phyloP scores from a whole-genome alignment of 1,284 basidiomycete species.

The Ganoderma lucidum region DNA sequence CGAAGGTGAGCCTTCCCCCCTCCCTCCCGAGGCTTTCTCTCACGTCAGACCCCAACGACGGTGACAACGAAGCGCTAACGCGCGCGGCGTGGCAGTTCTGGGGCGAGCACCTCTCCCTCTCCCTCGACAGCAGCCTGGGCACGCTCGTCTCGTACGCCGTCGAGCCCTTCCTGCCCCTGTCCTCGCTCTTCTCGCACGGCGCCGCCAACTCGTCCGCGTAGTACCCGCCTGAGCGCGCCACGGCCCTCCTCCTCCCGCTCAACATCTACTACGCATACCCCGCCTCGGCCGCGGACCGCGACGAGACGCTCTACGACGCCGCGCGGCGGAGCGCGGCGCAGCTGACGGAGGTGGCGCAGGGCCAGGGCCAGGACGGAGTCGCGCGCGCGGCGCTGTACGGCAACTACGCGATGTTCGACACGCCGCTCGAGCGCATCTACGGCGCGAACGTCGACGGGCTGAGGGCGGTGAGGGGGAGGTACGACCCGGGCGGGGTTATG shows the following conservation, averaged over 20 bases:
- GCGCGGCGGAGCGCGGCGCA: constrained; percentile 47
- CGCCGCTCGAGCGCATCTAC: constrained; percentile 53
- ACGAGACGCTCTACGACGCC: constrained; percentile 49
- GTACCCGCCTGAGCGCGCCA: constrained; percentile 54
- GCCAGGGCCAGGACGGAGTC: constrained; percentile 51
- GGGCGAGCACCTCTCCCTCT: constrained; percentile 32
- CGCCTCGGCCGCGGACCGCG: constrained; percentile 35
- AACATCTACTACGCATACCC: constrained; percentile 59
- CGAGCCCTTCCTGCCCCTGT: constrained; percentile 63
- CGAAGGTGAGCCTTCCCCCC: constrained; percentile 42
- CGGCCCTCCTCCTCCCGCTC: constrained; percentile 51
- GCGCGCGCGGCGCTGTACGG: constrained; percentile 52
- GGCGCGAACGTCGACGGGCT: constrained; percentile 54
- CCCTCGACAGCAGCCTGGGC: neutral
- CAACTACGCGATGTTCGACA: constrained; percentile 61
- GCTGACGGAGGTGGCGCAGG: constrained; percentile 48
- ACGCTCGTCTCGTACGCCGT: constrained; percentile 55
- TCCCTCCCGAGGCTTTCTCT: neutral
- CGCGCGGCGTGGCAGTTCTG: constrained; percentile 35
- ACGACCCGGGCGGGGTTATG: constrained; percentile 64
- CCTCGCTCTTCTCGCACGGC: constrained; percentile 51
- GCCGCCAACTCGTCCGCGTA: constrained; percentile 50
- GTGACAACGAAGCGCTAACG: neutral
- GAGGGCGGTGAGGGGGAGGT: constrained; percentile 46
- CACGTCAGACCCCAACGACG: no score